phyloP scores from a whole-genome alignment of 2,329 filamentous ascomycete genomes.

The Penicillium sp. region DNA sequence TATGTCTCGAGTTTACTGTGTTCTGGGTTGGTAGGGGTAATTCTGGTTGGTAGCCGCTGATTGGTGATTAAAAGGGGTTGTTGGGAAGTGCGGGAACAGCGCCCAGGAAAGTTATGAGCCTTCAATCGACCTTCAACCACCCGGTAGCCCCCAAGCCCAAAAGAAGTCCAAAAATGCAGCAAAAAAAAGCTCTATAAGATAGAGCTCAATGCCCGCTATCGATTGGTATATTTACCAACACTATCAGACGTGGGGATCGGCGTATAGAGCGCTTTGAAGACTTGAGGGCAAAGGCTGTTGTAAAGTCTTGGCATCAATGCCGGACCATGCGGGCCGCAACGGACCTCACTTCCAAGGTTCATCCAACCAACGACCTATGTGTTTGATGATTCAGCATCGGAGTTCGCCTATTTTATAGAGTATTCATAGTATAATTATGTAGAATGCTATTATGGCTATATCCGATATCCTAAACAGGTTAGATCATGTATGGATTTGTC shows the following conservation, averaged over 20 bases:
- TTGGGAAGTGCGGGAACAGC: neutral
- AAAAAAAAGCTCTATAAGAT: neutral
- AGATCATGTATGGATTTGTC: neutral
- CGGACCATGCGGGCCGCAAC: neutral
- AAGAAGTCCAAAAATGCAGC: fast-evolving
- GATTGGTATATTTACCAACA: neutral
- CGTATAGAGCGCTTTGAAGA: neutral
- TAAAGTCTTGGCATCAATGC: neutral
- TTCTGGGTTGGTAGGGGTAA: neutral
- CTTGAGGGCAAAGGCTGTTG: neutral
- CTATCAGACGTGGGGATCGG: neutral
- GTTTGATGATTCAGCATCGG: neutral
- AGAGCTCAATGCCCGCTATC: neutral
- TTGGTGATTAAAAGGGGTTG: neutral
- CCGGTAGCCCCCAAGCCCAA: neutral
- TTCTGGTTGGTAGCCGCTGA: neutral
- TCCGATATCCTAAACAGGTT: neutral
- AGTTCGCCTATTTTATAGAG: neutral
- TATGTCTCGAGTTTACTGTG: neutral
- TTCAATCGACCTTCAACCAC: neutral
- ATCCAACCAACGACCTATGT: neutral
- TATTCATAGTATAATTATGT: neutral
- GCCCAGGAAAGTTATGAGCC: neutral
- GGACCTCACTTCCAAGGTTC: neutral
- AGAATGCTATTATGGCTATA: neutral